Conservation (phyloP, 495 filamentous ascomycete genomes). For the Coniosporium apollinis region DNA sequence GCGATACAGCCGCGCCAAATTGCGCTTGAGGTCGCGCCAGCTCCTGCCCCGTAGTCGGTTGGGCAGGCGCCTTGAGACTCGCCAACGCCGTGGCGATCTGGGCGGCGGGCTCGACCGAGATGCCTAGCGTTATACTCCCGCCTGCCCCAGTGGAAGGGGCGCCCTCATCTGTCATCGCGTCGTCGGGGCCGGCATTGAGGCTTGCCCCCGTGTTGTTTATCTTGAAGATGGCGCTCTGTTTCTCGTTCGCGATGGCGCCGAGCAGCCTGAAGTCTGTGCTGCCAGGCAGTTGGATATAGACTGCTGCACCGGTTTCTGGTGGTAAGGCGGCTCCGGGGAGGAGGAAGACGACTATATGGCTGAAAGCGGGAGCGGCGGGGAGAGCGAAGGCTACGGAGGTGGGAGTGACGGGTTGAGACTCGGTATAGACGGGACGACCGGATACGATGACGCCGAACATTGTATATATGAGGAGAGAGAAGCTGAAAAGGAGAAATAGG, state of each 20-base stretch:
- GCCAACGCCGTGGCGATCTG: slow-evolving; percentile 52
- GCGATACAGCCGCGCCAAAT: slow-evolving; percentile 6
- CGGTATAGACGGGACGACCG: slow-evolving; percentile 42
- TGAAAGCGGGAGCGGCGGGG: slow-evolving; percentile 41
- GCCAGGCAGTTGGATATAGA: slow-evolving; percentile 61
- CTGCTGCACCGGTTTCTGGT: slow-evolving; percentile 60
- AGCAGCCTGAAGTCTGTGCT: slow-evolving; percentile 53
- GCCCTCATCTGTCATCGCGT: slow-evolving; percentile 25
- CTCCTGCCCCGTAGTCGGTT: slow-evolving; percentile 16
- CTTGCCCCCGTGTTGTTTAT: slow-evolving; percentile 25
- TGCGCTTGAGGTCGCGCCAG: not conserved
- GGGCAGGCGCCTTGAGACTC: slow-evolving; percentile 27
- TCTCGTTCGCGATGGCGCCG: slow-evolving; percentile 73
- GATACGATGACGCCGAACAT: slow-evolving; percentile 29
- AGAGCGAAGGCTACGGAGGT: slow-evolving; percentile 54
- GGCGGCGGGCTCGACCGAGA: slow-evolving; percentile 63
- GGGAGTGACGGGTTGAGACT: slow-evolving; percentile 40
- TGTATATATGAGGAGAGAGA: too few species aligned
- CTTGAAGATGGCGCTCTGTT: slow-evolving; percentile 78
- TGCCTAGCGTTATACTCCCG: slow-evolving; percentile 46
- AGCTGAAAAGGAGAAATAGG: too few species aligned
- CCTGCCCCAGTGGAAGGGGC: slow-evolving; percentile 2
- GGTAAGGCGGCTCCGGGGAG: slow-evolving; percentile 66
- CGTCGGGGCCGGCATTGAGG: slow-evolving; percentile 14
- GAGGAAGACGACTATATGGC: slow-evolving; percentile 76